Evolutionary conservation across 306 rosid species (phyloP).

Genomic region (Carpinus fangiana): DNA sequence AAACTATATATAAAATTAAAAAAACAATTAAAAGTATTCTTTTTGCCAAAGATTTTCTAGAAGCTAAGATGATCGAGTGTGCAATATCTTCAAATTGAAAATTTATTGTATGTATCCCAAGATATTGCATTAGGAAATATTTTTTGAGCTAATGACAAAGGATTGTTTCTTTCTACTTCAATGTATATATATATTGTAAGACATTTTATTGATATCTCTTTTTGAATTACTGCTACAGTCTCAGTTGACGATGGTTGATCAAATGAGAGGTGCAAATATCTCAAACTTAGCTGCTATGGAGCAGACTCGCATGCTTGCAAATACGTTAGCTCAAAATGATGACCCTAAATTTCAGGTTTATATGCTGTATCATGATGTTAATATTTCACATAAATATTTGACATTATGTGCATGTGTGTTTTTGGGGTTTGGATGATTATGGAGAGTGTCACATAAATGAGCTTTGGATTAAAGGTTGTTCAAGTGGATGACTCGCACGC

Average conservation of each 20-base stretch:
- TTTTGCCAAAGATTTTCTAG: no score
- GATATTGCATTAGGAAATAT: neutral
- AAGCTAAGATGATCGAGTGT: neutral
- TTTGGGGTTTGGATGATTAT: conserved; percentile 1
- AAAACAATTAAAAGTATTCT: no score
- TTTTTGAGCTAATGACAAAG: no score
- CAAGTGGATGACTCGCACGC: conserved; percentile 1
- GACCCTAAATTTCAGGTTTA: conserved; percentile 98
- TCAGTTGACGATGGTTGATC: conserved; percentile 75
- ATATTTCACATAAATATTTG: conserved; percentile 11
- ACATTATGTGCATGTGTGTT: neutral
- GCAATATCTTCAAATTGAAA: neutral
- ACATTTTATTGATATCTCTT: conserved; percentile 1
- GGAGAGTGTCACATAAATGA: neutral
- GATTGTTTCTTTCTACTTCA: neutral
- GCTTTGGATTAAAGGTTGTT: neutral
- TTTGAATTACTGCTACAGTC: conserved; percentile 45
- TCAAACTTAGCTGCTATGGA: conserved; percentile 80
- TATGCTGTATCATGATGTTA: conserved; percentile 20
- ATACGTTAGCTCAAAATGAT: conserved; percentile 78
- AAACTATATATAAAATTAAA: no score
- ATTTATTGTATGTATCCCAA: neutral
- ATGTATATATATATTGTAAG: neutral
- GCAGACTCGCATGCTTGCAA: conserved; percentile 96
- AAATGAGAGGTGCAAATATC: conserved; percentile 63